Evolutionary conservation across 345 rosid genomes (phyloP).

Genomic region (Brassica cretica): DNA sequence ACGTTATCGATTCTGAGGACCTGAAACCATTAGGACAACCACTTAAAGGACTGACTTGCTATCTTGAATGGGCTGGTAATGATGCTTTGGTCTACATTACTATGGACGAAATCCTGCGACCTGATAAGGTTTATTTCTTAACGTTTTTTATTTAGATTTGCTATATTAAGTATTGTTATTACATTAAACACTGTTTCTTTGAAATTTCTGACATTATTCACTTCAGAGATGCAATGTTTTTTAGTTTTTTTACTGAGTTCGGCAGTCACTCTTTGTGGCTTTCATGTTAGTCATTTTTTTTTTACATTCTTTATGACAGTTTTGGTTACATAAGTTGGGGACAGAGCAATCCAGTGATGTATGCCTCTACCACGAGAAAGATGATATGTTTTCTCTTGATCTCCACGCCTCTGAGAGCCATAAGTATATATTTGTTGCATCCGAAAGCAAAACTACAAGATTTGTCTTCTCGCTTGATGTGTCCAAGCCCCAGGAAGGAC

Average conservation of each 20-base stretch:
- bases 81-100: constrained; percentile 72
- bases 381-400: constrained; percentile 75
- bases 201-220: not conserved
- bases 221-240: no score
- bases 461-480: constrained; percentile 64
- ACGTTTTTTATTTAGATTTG: not conserved
- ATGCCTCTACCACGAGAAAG: constrained; percentile 88
- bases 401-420: constrained; percentile 78
- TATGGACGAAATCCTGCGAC: constrained; percentile 83
- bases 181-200: not conserved
- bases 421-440: constrained; percentile 63
- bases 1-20: constrained; percentile 67
- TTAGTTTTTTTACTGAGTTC: no score
- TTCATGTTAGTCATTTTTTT: not conserved
- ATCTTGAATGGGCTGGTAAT: constrained; percentile 81
- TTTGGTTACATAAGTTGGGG: constrained; percentile 88
- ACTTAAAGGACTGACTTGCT: constrained; percentile 52
- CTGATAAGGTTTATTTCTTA: constrained; percentile 66
- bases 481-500: constrained; percentile 67
- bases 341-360: constrained; percentile 66
- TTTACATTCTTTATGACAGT: constrained; percentile 47
- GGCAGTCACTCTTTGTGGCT: no score
- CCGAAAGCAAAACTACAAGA: constrained; percentile 75
- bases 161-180: not conserved
- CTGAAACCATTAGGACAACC: constrained; percentile 52